Evolutionary conservation across 1,284 basidiomycete species (phyloP), one percentile per base, ranked within the genome.

Genomic region (Chondrostereum purpureum): DNA sequence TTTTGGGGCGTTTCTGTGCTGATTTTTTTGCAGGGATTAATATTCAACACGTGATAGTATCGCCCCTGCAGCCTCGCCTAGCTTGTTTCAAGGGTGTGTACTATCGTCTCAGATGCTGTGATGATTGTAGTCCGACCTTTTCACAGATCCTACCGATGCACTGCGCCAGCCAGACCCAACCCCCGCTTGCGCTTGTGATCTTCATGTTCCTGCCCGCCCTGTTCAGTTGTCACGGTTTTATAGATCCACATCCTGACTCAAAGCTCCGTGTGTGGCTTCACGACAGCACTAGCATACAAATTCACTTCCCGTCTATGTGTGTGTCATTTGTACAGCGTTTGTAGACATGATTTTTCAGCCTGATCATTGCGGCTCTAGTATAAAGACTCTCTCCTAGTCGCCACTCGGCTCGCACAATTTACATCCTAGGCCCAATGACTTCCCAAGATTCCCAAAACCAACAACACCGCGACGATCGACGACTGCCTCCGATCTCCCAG

Each of bases 401-500:
- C n/a, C 13, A 16, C 21, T 21, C 23, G 10, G 19, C 39, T 34
- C 8, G 11, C 11, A 17, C 22, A 38, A 12, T 44, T 31, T 19
- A 24, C 4, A 38, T 20, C 19, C 43, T 16, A n/a, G n/a, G n/a
- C n/a, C 16, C 24, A 31, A 54, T 54, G 52, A 47, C 52, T 46
- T 51, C 46, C 20, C 44, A 38, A 33, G 31, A 24, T 39, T 38
- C 43, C 39, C 50, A 42, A 27, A 42, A 42, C 23, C 33, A 41
- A 33, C 44, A 46, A 37, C 42, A 40, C 13, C 35, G 39, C 33
- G 27, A 42, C 38, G 42, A 51, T 23, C 47, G 49, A 12, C 45
- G 47, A 33, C 48, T 54, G 22, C 52, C 52, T 33, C 52, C 52
- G 17, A 54, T 54, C 33, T 54, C 52, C 17, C 50, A 54, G 16